Base-by-base conservation (phyloP, 176 grass and related monocot genomes). In the Ananas comosus region DNA sequence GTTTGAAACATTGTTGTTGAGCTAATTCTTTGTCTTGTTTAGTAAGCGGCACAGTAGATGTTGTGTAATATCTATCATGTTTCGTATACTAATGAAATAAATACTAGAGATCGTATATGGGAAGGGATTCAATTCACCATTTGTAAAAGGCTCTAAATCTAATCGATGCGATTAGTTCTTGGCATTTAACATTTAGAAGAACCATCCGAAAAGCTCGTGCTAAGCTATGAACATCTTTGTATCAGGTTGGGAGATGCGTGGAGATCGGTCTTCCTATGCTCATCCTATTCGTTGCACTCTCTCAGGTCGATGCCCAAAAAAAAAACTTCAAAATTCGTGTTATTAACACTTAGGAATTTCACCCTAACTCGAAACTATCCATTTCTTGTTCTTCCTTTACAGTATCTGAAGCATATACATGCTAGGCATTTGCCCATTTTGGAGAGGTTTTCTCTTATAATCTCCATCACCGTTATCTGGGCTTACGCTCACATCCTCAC, bases 211-310 rank as follows among this genome's bases (percentile, higher is more conserved):
- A 18, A 18, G 6, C 8, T 18, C 2, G 10, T 19, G 14, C 54
- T 59, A 59, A 59, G 16, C 14, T 59, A 10, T 58, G 49, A 70
- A 11, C 9, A n/a, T 51, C 68, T 66, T 65, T 51, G 51, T 18
- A 48, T 76, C 78, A 99, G 95, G 90, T 99, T 50, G 95, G 95
- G 50, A 85, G 90, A 85, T 99, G 95, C 49, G 87, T 94, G 13
- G 95, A 99, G 82, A 74, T 99, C 63, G 95, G 95, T 28, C 52
- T 99, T 49, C 95, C 90, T 33, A 91, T 86, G 87, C 77, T 94
- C 9, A 80, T 99, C 48, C 83, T 99, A 11, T 99, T 91, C 51
- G 63, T 91, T 9, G 85, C 88, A 49, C 72, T 87, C 49, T 94
- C 90, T 53, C 90, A 94, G 90, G 90, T 94, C 68, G 56, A 78